Evolutionary conservation across 2,329 filamentous ascomycete species (phyloP), one percentile per base, ranked within the genome.

Genomic region (Colletotrichum musicola): DNA sequence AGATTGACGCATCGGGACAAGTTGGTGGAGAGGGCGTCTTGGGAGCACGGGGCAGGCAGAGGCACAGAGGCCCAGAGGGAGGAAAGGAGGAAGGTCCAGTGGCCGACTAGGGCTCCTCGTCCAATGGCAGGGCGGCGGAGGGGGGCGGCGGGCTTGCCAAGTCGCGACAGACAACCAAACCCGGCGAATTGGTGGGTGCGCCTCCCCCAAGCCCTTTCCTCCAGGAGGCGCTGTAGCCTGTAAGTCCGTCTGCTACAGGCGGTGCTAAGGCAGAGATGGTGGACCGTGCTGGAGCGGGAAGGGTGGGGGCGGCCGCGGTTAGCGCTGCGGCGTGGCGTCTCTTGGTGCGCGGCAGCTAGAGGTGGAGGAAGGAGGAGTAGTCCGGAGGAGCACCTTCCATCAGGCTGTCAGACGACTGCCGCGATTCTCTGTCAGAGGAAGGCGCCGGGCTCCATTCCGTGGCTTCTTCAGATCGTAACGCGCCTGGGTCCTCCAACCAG

Each of bases 101-200:
- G n/a, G 46, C 18, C 30, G 30, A 35, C 30, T 10, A 10, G 30
- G 30, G 30, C 30, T 35, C 40, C 40, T 42, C 13, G 13, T n/a
- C 40, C 40, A 42, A 42, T 42, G 16, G 6, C 46, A 42, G 12
- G 40, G 40, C 40, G 40, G 40, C 40, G 13, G 40, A 14, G 16
- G 38, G 38, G 38, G 30, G 30, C 30, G 30, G 30, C 6, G 30
- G 30, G 30, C 30, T 35, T 35, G 30, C 30, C 30, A 35, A 10
- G 30, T 35, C 30, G 30, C 27, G 56, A n/a, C 25, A 38, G 56
- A 65, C 50, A 61, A 27, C 51, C 64, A 38, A 58, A 59, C 30
- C 54, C 62, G 62, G 53, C 55, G 30, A 20, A 46, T 51, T 57
- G 46, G 62, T 12, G 46, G 46, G 30, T 35, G 30, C 30, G 30